These are phyloP conservation scores for Pyrenula aspistea DNA, from an alignment of 495 filamentous ascomycete genomes.

Conservation along the genomic window DNA sequence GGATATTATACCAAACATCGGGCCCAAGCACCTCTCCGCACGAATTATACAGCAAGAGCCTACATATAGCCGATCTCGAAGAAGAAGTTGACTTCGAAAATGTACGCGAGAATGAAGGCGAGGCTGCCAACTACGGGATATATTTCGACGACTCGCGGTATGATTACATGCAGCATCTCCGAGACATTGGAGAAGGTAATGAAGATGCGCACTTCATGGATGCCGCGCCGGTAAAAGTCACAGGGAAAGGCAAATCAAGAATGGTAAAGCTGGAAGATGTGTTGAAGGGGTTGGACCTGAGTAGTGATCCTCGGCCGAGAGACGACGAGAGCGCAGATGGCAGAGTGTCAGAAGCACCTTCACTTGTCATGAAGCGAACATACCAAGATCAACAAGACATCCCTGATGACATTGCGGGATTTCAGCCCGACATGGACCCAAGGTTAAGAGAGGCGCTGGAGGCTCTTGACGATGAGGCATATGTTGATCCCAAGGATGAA, in stretches of 20 bases:
- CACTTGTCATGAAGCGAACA: conserved; percentile 24
- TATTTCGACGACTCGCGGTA: conserved; percentile 85
- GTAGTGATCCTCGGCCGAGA: conserved; percentile 27
- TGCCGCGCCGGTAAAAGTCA: conserved; percentile 40
- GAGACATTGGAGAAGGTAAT: conserved; percentile 57
- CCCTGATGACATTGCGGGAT: conserved; percentile 80
- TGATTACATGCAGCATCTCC: conserved; percentile 99
- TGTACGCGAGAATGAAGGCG: conserved; percentile 82
- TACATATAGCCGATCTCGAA: conserved; percentile 51
- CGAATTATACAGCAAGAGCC: conserved; percentile 34
- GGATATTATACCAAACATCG: conserved; percentile 53
- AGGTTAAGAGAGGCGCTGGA: conserved; percentile 84
- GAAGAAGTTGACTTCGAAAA: conserved; percentile 57
- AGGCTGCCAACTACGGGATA: conserved; percentile 87
- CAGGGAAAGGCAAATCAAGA: conserved; percentile 56
- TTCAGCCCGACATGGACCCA: conserved; percentile 98
- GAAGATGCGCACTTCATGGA: conserved; percentile 66
- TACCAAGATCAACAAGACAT: conserved; percentile 93
- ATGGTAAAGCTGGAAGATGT: conserved; percentile 73
- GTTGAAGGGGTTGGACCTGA: conserved; percentile 50
- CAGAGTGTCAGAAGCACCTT: conserved; percentile 17
- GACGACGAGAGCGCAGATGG: conserved; percentile 27
- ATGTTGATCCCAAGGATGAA: conserved; percentile 71
- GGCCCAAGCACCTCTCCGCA: conserved; percentile 21
- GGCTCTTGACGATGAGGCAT: conserved; percentile 91